Evolutionary conservation across 1,139 yeast genomes (phyloP).

Genomic region (Suhomyces bokatorum): DNA sequence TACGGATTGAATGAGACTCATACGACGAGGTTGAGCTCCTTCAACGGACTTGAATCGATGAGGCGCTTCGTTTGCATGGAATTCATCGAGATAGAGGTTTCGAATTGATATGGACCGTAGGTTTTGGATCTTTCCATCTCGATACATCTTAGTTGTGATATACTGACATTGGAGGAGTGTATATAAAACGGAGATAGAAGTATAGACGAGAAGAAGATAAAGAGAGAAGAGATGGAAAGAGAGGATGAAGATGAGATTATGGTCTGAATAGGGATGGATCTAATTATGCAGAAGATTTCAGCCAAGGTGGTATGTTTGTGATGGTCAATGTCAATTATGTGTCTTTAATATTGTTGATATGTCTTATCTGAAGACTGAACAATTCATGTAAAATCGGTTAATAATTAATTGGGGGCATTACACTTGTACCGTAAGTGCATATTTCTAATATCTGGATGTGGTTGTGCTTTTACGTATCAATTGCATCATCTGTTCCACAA

Average conservation of each 20-base stretch:
- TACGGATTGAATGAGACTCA: constrained; percentile 13
- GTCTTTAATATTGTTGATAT: no score
- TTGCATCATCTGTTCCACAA: no score
- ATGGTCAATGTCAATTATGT: no score
- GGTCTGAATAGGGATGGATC: no score
- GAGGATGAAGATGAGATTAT: no score
- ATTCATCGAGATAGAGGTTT: constrained; percentile 15
- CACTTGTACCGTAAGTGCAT: no score
- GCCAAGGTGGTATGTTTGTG: no score
- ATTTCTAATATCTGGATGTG: no score
- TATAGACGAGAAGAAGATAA: not conserved
- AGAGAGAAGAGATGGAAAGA: not conserved
- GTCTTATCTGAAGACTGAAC: no score
- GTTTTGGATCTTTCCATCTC: constrained; percentile 15
- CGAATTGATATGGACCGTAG: constrained; percentile 20
- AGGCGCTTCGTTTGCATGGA: not conserved
- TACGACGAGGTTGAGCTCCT: constrained; percentile 10
- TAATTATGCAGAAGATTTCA: not conserved
- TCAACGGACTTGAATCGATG: constrained; percentile 5
- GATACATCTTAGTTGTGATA: constrained; percentile 4
- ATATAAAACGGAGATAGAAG: not conserved
- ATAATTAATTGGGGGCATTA: no score
- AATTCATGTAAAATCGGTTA: no score
- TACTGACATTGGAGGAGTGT: not conserved
- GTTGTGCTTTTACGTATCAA: no score